Evolutionary conservation across 2,329 filamentous ascomycete genomes (phyloP).

Genomic region (Sporothrix schenckii): DNA sequence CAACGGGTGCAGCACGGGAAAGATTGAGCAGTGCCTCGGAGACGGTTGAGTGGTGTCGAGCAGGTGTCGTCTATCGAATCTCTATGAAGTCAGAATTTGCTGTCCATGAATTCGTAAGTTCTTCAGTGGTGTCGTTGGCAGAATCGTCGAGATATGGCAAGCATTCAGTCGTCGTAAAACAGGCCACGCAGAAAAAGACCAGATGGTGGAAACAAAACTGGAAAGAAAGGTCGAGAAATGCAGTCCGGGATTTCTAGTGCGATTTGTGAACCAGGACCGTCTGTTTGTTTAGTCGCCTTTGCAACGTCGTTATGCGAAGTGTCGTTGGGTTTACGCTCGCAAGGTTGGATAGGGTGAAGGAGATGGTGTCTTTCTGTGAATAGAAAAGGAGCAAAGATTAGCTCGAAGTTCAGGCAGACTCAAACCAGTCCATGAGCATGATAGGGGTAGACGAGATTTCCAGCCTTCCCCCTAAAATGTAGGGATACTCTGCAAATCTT

Average conservation of each 20-base stretch:
- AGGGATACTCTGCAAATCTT: conserved; percentile 18
- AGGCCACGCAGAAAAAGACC: background rate
- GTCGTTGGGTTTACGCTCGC: background rate
- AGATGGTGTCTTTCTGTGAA: conserved; percentile 6
- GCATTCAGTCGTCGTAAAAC: conserved; percentile 19
- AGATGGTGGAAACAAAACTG: background rate
- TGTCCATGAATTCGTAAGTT: conserved; percentile 33
- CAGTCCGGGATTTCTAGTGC: background rate
- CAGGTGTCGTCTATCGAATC: background rate
- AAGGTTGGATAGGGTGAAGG: background rate
- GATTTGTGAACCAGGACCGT: conserved; percentile 25
- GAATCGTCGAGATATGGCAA: conserved; percentile 22
- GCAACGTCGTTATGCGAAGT: conserved; percentile 41
- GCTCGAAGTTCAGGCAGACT: conserved; percentile 28
- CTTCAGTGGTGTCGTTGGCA: background rate
- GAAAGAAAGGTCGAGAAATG: background rate
- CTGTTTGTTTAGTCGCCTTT: conserved; percentile 34
- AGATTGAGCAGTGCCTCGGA: background rate
- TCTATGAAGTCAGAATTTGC: conserved; percentile 26
- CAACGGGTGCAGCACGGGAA: background rate
- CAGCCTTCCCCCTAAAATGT: conserved; percentile 15
- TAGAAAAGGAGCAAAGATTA: conserved; percentile 30
- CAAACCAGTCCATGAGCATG: conserved; percentile 11
- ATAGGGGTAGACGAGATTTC: conserved; percentile 30
- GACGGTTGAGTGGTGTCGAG: background rate